Base-by-base conservation (phyloP, 2,329 filamentous ascomycete species). In the Ophioceras dolichostomum region DNA sequence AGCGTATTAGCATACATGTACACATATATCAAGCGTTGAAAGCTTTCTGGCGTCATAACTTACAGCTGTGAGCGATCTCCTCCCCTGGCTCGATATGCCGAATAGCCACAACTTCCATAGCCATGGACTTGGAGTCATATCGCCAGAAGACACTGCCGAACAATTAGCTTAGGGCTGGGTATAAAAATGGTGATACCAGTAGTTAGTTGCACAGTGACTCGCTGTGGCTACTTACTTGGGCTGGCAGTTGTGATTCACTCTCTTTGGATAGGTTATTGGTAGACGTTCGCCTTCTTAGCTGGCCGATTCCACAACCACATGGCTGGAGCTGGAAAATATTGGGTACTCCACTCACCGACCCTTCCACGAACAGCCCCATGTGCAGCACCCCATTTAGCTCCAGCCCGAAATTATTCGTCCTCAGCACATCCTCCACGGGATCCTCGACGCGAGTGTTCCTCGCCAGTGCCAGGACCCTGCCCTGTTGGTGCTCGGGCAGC, bases 401-500 rank as follows among this genome's bases (percentile, higher is more conserved):
- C 20, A 53, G 35, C 29, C 47, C 46, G 34, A 52, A 53, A 10
- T 46, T 48, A 27, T 52, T 53, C 10, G 47, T 51, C 18, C 39
- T 42, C 13, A 53, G 27, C 5, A 47, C 41, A 34, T 53, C 46
- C 31, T 49, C 36, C 4, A 53, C 41, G 17, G 39, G 21, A 16
- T 32, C 31, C 12, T 43, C 39, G 2, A 44, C 45, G 2, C 40
- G 36, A 1, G 28, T 40, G 10, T 39, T 48, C 30, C 43, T 37
- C 4, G 49, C 47, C 34, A 53, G 38, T 1, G 34, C 28, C 35
- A 43, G 14, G n/a, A 53, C 38, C 2, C 40, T 31, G 9, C 18
- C 26, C 38, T 42, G 38, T 33, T 45, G 41, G 10, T 41, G 34
- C 17, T 17, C 16, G 0, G 47, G 44, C 10, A 53, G 40, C 32